A percentile compares a stretch with the other conserved stretches of the same genome.
These are phyloP conservation scores for Anisodus tanguticus DNA, from an alignment of 257 asterid genomes.

Conservation along the genomic window DNA sequence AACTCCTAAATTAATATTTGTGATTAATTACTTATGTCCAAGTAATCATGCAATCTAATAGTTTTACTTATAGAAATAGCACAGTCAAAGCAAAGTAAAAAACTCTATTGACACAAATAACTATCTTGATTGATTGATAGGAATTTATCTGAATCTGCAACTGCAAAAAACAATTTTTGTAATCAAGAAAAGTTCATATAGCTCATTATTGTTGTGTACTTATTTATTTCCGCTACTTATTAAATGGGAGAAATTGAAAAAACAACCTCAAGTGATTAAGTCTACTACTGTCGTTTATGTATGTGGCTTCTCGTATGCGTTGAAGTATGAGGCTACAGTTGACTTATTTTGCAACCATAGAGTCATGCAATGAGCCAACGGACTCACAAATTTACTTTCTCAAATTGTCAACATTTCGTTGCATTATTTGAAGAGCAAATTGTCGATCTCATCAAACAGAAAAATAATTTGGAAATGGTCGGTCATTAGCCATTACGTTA, in stretches of 20 bases:
- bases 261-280: neutral
- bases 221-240: neutral
- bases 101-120: neutral
- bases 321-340: slow-evolving; percentile 17
- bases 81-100: too few relatives aligned
- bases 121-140: neutral
- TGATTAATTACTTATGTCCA: too few relatives aligned
- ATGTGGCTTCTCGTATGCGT: slow-evolving; percentile 27
- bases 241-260: neutral
- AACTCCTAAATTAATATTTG: too few relatives aligned
- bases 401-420: neutral
- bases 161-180: too few relatives aligned
- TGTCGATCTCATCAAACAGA: neutral
- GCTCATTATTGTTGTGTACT: neutral
- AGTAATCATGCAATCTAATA: too few relatives aligned
- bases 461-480: neutral
- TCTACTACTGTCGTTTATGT: neutral
- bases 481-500: neutral
- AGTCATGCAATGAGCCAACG: slow-evolving; percentile 15
- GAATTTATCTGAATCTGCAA: too few relatives aligned
- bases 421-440: neutral
- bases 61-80: too few relatives aligned
- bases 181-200: neutral
- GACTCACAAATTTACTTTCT: slow-evolving; percentile 1
- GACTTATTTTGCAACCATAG: neutral